Percentiles rank a stretch among this genome's conserved stretches.
phyloP scores from a whole-genome alignment of 306 rosid species.

The Sicyos baderoa region DNA sequence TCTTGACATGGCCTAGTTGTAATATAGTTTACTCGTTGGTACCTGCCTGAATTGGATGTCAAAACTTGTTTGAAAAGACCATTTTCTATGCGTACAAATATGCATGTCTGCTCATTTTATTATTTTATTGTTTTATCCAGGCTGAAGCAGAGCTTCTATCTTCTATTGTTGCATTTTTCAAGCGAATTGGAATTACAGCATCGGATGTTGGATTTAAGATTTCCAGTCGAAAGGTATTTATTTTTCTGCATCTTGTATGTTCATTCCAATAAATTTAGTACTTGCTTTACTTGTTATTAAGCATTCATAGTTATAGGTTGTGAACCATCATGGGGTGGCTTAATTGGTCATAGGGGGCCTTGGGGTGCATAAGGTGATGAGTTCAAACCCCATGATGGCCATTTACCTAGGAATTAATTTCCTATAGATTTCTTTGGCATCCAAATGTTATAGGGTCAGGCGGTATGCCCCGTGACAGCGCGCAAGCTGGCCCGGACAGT shows the following conservation, averaged over 20 bases:
- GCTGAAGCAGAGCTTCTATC: conserved; percentile 96
- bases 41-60: not conserved
- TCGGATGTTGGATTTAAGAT: conserved; percentile 94
- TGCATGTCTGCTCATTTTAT: not conserved
- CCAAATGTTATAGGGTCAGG: too few relatives aligned
- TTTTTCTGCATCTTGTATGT: not conserved
- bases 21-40: not conserved
- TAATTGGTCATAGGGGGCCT: too few relatives aligned
- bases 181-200: conserved; percentile 72
- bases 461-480: too few relatives aligned
- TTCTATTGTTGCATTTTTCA: conserved; percentile 76
- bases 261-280: not conserved
- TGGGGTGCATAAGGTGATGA: too few relatives aligned
- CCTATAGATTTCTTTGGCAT: too few relatives aligned
- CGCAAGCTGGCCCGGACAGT: too few relatives aligned
- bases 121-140: conserved; percentile 29
- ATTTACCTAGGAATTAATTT: too few relatives aligned
- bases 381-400: too few relatives aligned
- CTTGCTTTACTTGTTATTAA: not conserved
- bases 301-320: not conserved
- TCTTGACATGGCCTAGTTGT: not conserved
- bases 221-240: conserved; percentile 84
- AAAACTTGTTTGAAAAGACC: not conserved
- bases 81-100: not conserved
- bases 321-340: too few relatives aligned